Evolutionary conservation across 805 yeast genomes (phyloP).

Genomic region (Lipomyces mesembrius): DNA sequence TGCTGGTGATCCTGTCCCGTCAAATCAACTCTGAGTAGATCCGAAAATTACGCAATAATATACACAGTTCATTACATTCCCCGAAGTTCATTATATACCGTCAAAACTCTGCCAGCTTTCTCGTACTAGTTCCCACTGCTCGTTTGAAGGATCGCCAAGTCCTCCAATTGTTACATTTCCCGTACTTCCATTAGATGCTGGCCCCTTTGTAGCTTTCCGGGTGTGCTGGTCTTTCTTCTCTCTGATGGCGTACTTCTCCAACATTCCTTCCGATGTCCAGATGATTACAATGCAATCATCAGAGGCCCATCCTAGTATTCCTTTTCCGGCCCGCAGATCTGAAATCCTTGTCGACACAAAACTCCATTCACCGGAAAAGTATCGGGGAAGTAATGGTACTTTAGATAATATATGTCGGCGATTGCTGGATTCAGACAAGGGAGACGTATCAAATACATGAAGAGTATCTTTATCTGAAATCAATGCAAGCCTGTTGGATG

Average conservation of each 20-base stretch:
- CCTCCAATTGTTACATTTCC: conserved; percentile 26
- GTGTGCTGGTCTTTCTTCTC: conserved; percentile 50
- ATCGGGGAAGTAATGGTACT: conserved; percentile 69
- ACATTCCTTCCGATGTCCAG: conserved; percentile 72
- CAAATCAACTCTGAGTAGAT: conserved; percentile 5
- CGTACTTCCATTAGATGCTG: conserved; percentile 13
- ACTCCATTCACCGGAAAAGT: conserved; percentile 86
- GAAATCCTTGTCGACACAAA: conserved; percentile 70
- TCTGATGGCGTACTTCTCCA: conserved; percentile 84
- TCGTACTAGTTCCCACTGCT: conserved; percentile 61
- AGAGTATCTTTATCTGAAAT: conserved; percentile 87
- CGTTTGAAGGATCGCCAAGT: conserved; percentile 41
- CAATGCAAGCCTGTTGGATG: conserved; percentile 77
- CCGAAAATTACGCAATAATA: neutral
- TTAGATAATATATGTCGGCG: conserved; percentile 68
- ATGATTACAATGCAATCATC: conserved; percentile 73
- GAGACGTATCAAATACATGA: conserved; percentile 73
- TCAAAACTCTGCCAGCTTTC: conserved; percentile 73
- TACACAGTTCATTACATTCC: neutral
- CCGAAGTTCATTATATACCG: conserved; percentile 36
- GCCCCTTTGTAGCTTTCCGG: conserved; percentile 19
- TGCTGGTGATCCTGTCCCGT: neutral
- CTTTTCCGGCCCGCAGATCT: conserved; percentile 46
- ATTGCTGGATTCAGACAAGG: conserved; percentile 42
- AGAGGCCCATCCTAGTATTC: conserved; percentile 74